Evolutionary conservation across 2,329 filamentous ascomycete species (phyloP).

Genomic region (Canariomyces notabilis): DNA sequence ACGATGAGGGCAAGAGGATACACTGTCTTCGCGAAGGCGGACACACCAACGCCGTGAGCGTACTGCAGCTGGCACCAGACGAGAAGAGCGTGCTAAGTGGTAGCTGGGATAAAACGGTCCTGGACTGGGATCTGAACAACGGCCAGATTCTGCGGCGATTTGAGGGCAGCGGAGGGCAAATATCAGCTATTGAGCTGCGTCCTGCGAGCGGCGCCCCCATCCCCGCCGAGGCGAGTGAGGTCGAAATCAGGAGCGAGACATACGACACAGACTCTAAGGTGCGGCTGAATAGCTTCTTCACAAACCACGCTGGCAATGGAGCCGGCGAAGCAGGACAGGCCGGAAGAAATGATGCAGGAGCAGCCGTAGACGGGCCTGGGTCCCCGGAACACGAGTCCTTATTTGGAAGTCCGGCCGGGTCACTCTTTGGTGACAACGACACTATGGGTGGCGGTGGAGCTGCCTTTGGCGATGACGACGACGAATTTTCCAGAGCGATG

Average conservation of each 20-base stretch:
- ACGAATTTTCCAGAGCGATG: constrained; percentile 74
- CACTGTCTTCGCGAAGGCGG: constrained; percentile 60
- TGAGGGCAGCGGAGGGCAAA: constrained; percentile 72
- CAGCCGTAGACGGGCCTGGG: constrained; percentile 24
- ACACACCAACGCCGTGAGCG: constrained; percentile 88
- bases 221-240: constrained; percentile 63
- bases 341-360: constrained; percentile 23
- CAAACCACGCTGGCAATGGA: constrained; percentile 30
- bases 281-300: constrained; percentile 48
- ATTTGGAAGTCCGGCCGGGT: constrained; percentile 76
- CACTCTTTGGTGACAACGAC: constrained; percentile 80
- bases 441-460: constrained; percentile 41
- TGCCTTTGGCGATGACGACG: constrained; percentile 76
- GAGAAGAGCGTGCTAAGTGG: constrained; percentile 85
- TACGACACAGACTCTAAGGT: constrained; percentile 65
- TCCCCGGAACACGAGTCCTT: constrained; percentile 72
- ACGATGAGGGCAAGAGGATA: constrained; percentile 91
- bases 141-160: constrained; percentile 73
- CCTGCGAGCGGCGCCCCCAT: constrained; percentile 72
- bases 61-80: constrained; percentile 74
- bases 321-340: constrained; percentile 26
- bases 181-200: constrained; percentile 80
- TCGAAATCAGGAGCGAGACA: constrained; percentile 57
- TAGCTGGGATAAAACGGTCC: constrained; percentile 91
- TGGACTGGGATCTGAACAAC: constrained; percentile 92